Evolutionary conservation across 2,329 filamentous ascomycete species (phyloP).

Genomic region (Diaporthe sp.): DNA sequence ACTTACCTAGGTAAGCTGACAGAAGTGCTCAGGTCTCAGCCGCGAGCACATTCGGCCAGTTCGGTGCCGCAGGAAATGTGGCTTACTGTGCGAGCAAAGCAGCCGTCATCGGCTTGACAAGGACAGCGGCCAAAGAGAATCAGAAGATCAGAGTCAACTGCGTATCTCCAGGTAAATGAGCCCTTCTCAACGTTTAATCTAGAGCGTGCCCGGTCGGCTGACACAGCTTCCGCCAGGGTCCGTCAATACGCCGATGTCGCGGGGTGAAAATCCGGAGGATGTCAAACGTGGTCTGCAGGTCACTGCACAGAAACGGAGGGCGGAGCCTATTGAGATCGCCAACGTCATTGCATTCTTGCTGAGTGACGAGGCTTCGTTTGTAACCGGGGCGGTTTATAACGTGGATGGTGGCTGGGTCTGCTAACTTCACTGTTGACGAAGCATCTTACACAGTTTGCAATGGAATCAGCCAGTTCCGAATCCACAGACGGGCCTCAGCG

Average conservation of each 20-base stretch:
- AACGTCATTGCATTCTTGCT: conserved; percentile 43
- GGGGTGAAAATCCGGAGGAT: neutral
- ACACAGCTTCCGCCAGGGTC: neutral
- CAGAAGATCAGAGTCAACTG: conserved; percentile 14
- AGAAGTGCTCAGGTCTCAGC: neutral
- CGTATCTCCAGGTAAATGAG: neutral
- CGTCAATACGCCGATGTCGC: conserved; percentile 1
- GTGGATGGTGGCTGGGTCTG: conserved; percentile 79
- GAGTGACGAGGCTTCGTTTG: conserved; percentile 63
- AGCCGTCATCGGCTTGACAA: neutral
- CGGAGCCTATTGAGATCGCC: neutral
- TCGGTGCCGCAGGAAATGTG: neutral
- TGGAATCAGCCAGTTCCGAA: neutral
- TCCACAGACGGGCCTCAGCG: too few relatives aligned
- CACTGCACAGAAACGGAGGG: conserved; percentile 1
- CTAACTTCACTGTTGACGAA: neutral
- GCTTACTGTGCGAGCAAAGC: conserved; percentile 1
- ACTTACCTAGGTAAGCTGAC: neutral
- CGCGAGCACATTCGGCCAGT: conserved; percentile 11
- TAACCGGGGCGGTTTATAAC: conserved; percentile 78
- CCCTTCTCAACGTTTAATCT: too few relatives aligned
- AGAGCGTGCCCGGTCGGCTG: neutral
- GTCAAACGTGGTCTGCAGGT: neutral
- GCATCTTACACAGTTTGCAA: neutral
- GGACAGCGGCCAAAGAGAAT: conserved; percentile 6